Percentiles rank a stretch among this genome's conserved stretches.
These are phyloP conservation scores for Boletus vinaceobasis DNA, from an alignment of 768 basidiomycete species.

Conservation along the genomic window DNA sequence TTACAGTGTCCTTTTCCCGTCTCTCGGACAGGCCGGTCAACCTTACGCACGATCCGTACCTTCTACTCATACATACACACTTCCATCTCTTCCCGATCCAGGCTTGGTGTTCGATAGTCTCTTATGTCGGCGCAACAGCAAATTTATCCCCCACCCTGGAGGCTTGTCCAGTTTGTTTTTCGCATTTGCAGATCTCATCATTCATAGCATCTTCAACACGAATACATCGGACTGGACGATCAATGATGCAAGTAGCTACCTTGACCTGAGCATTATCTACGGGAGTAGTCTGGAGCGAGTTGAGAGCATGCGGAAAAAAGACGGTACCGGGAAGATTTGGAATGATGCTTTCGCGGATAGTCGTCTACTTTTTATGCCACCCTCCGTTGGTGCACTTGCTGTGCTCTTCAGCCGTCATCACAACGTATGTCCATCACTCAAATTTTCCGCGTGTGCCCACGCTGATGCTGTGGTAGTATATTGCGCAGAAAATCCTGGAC, in stretches of 20 bases:
- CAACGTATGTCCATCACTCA: conserved; percentile 45
- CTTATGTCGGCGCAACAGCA: conserved; percentile 36
- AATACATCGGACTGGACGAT: conserved; percentile 43
- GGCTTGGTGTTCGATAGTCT: conserved; percentile 70
- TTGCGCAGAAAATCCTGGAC: conserved; percentile 60
- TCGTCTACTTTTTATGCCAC: conserved; percentile 69
- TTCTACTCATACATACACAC: conserved; percentile 40
- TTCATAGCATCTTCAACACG: conserved; percentile 70
- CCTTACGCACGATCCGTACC: conserved; percentile 71
- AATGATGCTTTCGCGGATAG: conserved; percentile 69
- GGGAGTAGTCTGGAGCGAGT: conserved; percentile 52
- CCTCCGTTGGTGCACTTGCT: conserved; percentile 62
- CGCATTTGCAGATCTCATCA: conserved; percentile 74
- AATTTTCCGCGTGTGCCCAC: neutral
- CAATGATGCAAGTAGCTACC: conserved; percentile 69
- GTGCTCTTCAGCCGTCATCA: conserved; percentile 72
- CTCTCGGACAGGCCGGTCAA: conserved; percentile 54
- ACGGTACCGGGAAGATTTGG: conserved; percentile 66
- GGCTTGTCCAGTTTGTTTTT: conserved; percentile 76
- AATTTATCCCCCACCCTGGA: conserved; percentile 55
- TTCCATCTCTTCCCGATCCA: conserved; percentile 56
- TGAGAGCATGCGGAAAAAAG: conserved; percentile 51
- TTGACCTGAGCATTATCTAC: conserved; percentile 74
- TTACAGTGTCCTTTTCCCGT: conserved; percentile 53
- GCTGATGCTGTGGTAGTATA: conserved; percentile 44